These are phyloP conservation scores for Mycena leptocephala DNA, from an alignment of 768 basidiomycete species.

Conservation along the genomic window DNA sequence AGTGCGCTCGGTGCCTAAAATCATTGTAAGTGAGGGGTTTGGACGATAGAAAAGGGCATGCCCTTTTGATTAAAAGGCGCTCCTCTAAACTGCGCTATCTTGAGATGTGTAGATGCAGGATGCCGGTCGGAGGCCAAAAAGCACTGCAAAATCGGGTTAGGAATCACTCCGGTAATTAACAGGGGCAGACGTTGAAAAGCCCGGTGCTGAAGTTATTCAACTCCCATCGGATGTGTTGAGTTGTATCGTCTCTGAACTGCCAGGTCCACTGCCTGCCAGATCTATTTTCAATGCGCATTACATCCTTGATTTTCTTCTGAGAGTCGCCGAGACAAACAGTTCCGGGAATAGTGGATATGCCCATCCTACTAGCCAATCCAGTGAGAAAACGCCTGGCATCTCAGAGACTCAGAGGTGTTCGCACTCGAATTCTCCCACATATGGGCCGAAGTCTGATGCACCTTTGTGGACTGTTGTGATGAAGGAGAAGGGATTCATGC, in stretches of 20 bases:
- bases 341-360: slow-evolving; percentile 29
- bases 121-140: not conserved
- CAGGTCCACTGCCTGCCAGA: slow-evolving; percentile 10
- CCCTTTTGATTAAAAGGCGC: slow-evolving; percentile 2
- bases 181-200: slow-evolving; percentile 3
- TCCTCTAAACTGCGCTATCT: slow-evolving; percentile 25
- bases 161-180: not conserved
- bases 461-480: slow-evolving; percentile 52
- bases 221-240: slow-evolving; percentile 25
- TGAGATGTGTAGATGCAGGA: slow-evolving; percentile 9
- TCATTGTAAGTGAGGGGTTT: no score
- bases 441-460: slow-evolving; percentile 44
- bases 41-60: no score
- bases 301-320: slow-evolving; percentile 15
- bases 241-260: slow-evolving; percentile 11
- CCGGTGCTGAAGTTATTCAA: slow-evolving; percentile 5
- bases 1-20: slow-evolving; percentile 10
- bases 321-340: slow-evolving; percentile 17
- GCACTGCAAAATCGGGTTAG: not conserved
- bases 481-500: slow-evolving; percentile 54
- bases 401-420: slow-evolving; percentile 8
- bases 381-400: not conserved
- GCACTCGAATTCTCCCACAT: slow-evolving; percentile 56
- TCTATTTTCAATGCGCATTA: not conserved
- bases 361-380: slow-evolving; percentile 29